A percentile compares a stretch with the other conserved stretches of the same genome.
Evolutionary conservation across 176 grass and related monocot species (phyloP).

Genomic region (Cenchrus americanus): DNA sequence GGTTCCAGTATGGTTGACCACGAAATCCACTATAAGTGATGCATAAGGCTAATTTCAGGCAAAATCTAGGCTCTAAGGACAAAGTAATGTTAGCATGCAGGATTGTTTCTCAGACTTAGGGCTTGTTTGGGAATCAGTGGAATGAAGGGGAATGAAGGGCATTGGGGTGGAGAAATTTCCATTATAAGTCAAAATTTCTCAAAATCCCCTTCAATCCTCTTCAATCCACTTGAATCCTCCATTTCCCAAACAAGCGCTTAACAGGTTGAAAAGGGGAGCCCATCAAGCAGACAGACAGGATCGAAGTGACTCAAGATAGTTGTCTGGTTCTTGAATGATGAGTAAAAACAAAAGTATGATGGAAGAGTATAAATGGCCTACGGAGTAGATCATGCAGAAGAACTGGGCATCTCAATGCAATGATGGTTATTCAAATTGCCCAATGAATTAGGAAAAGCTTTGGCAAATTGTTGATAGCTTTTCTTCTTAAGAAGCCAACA

Average conservation of each 20-base stretch:
- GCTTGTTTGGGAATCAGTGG: too few species aligned
- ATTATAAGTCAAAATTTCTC: too few species aligned
- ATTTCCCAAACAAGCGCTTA: too few species aligned
- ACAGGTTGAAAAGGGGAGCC: not conserved
- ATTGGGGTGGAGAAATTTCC: too few species aligned
- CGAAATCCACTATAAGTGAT: not conserved
- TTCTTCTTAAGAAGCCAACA: constrained; percentile 1
- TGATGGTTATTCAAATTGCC: not conserved
- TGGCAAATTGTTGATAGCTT: not conserved
- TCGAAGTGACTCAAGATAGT: constrained; percentile 1
- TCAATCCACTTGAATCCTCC: too few species aligned
- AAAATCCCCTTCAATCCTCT: too few species aligned
- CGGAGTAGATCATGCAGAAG: not conserved
- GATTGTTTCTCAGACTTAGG: not conserved
- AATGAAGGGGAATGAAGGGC: too few species aligned
- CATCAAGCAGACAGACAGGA: not conserved
- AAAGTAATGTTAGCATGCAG: not conserved
- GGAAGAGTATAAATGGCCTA: not conserved
- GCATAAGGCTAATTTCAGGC: not conserved
- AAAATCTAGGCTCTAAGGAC: not conserved
- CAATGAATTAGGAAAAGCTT: not conserved
- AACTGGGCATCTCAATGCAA: not conserved
- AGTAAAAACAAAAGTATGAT: not conserved
- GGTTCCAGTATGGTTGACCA: not conserved
- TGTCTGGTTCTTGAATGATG: not conserved